phyloP scores from a whole-genome alignment of 345 rosid genomes.

The Stellera chamaejasme region DNA sequence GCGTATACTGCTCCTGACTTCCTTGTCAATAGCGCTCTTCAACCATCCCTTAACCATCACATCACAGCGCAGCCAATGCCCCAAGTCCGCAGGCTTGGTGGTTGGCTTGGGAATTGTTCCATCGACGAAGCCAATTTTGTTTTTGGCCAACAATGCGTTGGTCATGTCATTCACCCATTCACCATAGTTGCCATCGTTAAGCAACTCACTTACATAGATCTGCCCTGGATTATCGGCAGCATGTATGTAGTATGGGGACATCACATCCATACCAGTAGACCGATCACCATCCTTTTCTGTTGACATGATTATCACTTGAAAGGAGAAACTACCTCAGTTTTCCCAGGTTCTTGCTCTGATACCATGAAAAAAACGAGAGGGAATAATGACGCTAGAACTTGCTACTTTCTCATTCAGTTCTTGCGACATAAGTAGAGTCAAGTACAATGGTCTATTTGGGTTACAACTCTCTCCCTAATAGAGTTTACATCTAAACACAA shows the following conservation, averaged over 20 bases:
- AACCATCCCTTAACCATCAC: not conserved
- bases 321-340: no score
- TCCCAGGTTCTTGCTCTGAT: no score
- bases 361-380: no score
- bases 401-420: no score
- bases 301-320: no score
- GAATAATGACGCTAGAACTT: no score
- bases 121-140: not conserved
- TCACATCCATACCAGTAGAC: constrained; percentile 1
- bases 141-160: not conserved
- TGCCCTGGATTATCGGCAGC: not conserved
- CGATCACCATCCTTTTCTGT: no score
- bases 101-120: not conserved
- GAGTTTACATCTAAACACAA: no score
- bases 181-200: not conserved
- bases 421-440: no score
- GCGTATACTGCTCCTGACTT: not conserved
- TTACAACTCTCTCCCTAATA: no score
- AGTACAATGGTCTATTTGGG: no score
- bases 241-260: constrained; percentile 1
- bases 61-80: not conserved
- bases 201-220: not conserved
- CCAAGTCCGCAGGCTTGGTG: not conserved
- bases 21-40: not conserved
- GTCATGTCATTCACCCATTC: not conserved